Conservation (phyloP, 2,329 filamentous ascomycete genomes). For the Fusarium incarnatum region DNA sequence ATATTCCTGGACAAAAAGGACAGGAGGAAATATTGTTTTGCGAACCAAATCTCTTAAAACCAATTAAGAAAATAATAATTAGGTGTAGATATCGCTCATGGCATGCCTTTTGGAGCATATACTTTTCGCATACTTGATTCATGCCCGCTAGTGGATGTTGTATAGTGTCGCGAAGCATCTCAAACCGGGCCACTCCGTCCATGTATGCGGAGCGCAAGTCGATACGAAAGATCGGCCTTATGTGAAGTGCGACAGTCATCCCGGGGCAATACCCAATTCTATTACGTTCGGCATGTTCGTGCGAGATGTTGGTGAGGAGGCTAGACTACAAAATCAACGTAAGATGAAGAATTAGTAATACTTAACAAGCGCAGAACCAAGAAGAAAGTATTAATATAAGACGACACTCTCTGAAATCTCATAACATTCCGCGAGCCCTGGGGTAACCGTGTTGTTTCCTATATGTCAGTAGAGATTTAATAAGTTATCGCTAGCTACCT, state of each 20-base stretch:
- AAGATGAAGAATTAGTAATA: not conserved
- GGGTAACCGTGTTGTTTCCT: not conserved
- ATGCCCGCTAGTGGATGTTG: not conserved
- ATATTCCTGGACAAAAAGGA: slow-evolving; percentile 26
- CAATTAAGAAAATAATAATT: slow-evolving; percentile 16
- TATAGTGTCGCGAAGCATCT: not conserved
- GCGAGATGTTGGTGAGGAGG: not conserved
- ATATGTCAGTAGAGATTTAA: not conserved
- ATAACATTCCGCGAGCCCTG: not conserved
- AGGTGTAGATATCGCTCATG: not conserved
- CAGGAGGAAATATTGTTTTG: slow-evolving; percentile 35
- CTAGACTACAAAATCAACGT: not conserved
- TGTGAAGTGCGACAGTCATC: not conserved
- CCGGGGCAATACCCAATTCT: not conserved
- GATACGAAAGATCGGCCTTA: not conserved
- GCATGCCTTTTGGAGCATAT: not conserved
- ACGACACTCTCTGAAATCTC: not conserved
- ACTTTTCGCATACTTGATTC: not conserved
- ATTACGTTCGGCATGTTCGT: not conserved
- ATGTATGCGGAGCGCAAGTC: not conserved
- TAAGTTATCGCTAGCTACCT: slow-evolving; percentile 9
- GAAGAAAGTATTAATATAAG: not conserved
- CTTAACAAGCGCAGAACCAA: no score
- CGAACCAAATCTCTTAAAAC: slow-evolving; percentile 14
- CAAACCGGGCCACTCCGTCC: not conserved